Conservation (phyloP, 1,139 yeast species). For the Hansenula anomala region DNA sequence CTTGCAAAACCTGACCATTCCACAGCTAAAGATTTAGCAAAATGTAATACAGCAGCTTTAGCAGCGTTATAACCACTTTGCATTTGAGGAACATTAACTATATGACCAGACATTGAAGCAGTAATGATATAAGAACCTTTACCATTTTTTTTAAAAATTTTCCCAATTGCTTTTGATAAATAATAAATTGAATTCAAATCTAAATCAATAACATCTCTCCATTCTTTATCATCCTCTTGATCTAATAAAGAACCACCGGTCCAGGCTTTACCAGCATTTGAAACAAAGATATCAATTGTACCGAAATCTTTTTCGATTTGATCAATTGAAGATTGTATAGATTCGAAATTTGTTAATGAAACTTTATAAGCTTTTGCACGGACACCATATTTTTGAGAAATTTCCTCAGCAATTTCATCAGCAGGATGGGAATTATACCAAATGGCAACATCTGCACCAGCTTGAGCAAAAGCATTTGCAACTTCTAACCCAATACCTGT, state of each 20-base stretch:
- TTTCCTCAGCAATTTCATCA: conserved; percentile 51
- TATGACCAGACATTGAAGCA: conserved; percentile 87
- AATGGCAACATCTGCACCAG: conserved; percentile 85
- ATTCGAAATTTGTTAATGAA: conserved; percentile 53
- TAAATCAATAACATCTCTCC: conserved; percentile 66
- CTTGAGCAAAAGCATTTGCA: conserved; percentile 84
- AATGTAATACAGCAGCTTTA: conserved; percentile 80
- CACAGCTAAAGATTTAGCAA: conserved; percentile 76
- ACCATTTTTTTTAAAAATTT: conserved; percentile 65
- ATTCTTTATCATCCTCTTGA: conserved; percentile 49
- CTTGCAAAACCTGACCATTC: conserved; percentile 91
- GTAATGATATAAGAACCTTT: conserved; percentile 77
- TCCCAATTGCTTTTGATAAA: conserved; percentile 68
- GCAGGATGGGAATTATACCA: conserved; percentile 74
- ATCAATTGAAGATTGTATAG: conserved; percentile 51
- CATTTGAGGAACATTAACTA: conserved; percentile 82
- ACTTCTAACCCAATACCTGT: conserved; percentile 83
- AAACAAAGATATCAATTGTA: conserved; percentile 77
- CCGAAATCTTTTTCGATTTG: conserved; percentile 69
- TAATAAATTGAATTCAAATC: conserved; percentile 77
- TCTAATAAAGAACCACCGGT: conserved; percentile 66
- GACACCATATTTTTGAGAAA: conserved; percentile 61
- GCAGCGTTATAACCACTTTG: conserved; percentile 92
- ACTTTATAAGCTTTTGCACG: conserved; percentile 69
- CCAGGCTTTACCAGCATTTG: conserved; percentile 93